Evolutionary conservation across 176 grass and related monocot genomes (phyloP), one percentile per base, ranked within the genome.

Genomic region (Carex parvula): DNA sequence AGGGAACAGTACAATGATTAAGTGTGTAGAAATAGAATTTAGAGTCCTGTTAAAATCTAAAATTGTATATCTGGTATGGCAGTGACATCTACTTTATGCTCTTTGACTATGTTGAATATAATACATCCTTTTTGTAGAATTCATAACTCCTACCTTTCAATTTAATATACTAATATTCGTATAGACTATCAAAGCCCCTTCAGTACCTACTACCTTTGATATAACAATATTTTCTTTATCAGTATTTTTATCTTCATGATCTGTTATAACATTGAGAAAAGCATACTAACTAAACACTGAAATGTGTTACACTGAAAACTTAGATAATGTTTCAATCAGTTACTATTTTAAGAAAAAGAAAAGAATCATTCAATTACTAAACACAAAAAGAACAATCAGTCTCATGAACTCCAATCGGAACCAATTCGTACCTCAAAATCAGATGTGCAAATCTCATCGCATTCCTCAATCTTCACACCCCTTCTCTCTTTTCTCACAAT

Each of bases 391-490:
- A 68, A 42, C 30, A 52, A 65, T 44, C 39, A 67, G 18, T 81
- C 18, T 81, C 63, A 68, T 59, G 41, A 65, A 20, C 58, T 83
- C 32, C 22, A 67, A 64, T 83, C 80, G 2, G 60, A 65, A 6
- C 62, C 12, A 53, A 83, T 24, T 30, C 13, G 65, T 77, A 82
- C 79, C 68, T 83, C 70, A 64, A 76, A 55, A 83, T 77, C 41
- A 75, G 79, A 87, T 58, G 52, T 60, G 41, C 61, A 71, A 30
- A 84, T 52, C 32, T 86, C 85, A 86, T 92, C 90, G 37, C 78
- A 79, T 85, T 90, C 91, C 64, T 11, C 9, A 5, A 94, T 91
- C 88, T 72, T 90, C 44, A 77, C 86, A 74, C 92, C 92, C 1
- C 84, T 83, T 46, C 68, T 77, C 24, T 86, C 78, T 86, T 46